phyloP scores from a whole-genome alignment of 1,284 basidiomycete species.

The Farysia itapuensis region DNA sequence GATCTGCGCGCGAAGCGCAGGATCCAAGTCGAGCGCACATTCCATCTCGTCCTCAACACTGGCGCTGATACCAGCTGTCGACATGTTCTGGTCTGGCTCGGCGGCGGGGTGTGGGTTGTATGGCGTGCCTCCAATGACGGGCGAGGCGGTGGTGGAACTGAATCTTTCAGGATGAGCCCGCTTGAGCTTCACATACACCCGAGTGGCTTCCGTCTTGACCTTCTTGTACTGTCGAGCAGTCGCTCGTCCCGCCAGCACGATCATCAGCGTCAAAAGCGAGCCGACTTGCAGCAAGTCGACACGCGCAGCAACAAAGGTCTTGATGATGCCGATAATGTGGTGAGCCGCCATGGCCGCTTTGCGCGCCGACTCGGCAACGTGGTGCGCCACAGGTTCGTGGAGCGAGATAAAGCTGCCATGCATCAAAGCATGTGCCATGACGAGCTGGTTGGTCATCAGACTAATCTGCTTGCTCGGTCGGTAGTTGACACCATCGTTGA shows the following conservation, averaged over 20 bases:
- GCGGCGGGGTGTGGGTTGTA: constrained; percentile 4
- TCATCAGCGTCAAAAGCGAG: constrained; percentile 31
- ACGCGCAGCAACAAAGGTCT: constrained; percentile 29
- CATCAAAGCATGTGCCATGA: constrained; percentile 30
- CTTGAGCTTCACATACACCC: constrained; percentile 16
- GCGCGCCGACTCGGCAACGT: constrained; percentile 19
- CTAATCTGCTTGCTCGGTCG: constrained; percentile 26
- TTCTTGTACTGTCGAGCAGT: constrained; percentile 31
- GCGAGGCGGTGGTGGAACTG: background rate
- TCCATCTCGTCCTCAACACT: constrained; percentile 32
- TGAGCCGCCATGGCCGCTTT: constrained; percentile 30
- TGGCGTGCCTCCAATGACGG: background rate
- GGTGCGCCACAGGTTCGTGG: constrained; percentile 38
- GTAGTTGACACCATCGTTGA: constrained; percentile 36
- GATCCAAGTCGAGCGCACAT: constrained; percentile 19
- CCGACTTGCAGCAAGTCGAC: constrained; percentile 28
- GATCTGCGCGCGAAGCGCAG: constrained; percentile 14
- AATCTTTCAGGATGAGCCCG: constrained; percentile 9
- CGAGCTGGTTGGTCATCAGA: constrained; percentile 32
- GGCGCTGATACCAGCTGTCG: constrained; percentile 10
- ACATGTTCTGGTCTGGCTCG: no score
- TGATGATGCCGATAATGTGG: constrained; percentile 34
- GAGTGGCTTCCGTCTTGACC: constrained; percentile 13
- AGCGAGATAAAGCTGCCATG: constrained; percentile 32
- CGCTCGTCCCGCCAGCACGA: constrained; percentile 25